Evolutionary conservation across 345 rosid species (phyloP).

Genomic region (Cardamine chenopodiifolia): DNA sequence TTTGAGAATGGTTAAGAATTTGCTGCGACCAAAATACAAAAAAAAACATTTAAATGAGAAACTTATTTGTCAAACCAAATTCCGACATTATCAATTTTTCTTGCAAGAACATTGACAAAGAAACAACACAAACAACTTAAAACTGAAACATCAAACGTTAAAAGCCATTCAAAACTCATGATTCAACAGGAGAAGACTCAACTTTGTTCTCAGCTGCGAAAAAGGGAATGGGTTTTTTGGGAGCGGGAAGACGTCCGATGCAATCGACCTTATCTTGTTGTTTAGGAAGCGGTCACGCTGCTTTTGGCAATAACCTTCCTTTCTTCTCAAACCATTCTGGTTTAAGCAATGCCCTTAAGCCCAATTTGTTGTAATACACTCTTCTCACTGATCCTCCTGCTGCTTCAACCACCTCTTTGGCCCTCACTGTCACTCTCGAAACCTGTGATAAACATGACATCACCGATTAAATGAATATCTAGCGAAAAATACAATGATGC

Average conservation of each 20-base stretch:
- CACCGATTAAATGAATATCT: not conserved
- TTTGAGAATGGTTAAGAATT: not conserved
- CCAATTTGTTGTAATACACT: conserved; percentile 91
- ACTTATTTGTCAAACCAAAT: conserved; percentile 16
- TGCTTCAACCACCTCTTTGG: conserved; percentile 88
- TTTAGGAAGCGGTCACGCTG: conserved; percentile 98
- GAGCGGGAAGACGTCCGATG: conserved; percentile 92
- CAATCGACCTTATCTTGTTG: conserved; percentile 85
- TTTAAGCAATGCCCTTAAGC: conserved; percentile 77
- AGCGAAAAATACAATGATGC: not conserved
- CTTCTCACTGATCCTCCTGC: conserved; percentile 88
- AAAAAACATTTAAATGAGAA: not conserved
- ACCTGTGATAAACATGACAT: conserved; percentile 49
- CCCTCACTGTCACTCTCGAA: conserved; percentile 86
- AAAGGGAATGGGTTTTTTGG: conserved; percentile 79
- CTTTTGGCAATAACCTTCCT: conserved; percentile 81
- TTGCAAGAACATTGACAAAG: conserved; percentile 5
- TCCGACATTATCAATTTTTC: conserved; percentile 2
- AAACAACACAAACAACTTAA: conserved; percentile 18
- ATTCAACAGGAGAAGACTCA: conserved; percentile 43
- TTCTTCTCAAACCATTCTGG: conserved; percentile 98
- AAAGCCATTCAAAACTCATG: conserved; percentile 14
- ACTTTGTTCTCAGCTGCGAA: conserved; percentile 43
- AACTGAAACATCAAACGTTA: not conserved
- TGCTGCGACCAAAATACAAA: not conserved